A percentile compares a stretch with the other conserved stretches of the same genome.
phyloP scores from a whole-genome alignment of 345 rosid genomes.

The Populus euphratica region DNA sequence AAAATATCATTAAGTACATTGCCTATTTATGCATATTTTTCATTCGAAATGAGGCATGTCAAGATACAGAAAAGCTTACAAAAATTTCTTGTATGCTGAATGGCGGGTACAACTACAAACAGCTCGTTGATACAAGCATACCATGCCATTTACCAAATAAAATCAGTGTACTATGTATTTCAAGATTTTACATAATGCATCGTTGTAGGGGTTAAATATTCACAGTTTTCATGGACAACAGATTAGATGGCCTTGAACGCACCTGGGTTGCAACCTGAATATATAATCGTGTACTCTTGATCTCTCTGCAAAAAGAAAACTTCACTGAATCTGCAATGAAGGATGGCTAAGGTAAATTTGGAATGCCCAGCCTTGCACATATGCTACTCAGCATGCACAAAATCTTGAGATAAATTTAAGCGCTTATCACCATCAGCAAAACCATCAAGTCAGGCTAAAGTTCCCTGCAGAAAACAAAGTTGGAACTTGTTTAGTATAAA shows the following conservation, averaged over 20 bases:
- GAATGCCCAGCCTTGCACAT: neutral
- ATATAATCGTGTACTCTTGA: neutral
- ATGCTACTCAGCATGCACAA: neutral
- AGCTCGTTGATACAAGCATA: neutral
- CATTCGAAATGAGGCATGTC: neutral
- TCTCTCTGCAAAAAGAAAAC: neutral
- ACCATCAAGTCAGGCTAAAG: neutral
- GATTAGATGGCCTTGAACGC: neutral
- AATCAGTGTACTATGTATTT: neutral
- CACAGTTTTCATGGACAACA: neutral
- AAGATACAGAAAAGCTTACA: neutral
- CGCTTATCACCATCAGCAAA: neutral
- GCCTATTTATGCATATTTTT: neutral
- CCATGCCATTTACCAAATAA: neutral
- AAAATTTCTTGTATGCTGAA: neutral
- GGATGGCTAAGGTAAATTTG: neutral
- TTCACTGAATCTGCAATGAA: neutral
- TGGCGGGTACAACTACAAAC: neutral
- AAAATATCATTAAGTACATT: neutral
- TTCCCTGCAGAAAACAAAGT: neutral
- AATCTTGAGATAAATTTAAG: neutral
- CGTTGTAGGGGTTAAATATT: neutral
- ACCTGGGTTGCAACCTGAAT: neutral
- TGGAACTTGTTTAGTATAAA: neutral
- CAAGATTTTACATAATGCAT: neutral